A percentile compares a stretch with the other conserved stretches of the same genome.
phyloP scores from a whole-genome alignment of 441 rosid genomes.

The Kokia cookei region DNA sequence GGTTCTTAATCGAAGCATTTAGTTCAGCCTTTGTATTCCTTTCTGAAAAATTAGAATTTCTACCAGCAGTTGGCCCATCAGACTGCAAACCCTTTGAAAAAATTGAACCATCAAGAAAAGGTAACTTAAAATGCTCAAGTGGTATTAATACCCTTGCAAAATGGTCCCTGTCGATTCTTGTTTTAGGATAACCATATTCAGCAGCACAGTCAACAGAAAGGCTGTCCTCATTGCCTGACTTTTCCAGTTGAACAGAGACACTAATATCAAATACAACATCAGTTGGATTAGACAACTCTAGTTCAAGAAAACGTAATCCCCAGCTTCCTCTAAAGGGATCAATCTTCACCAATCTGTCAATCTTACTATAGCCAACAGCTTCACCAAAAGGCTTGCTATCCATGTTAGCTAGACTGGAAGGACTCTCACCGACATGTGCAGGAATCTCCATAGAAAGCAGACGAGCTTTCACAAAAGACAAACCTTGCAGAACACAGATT shows the following conservation, averaged over 20 bases:
- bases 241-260: conserved; percentile 78
- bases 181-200: conserved; percentile 76
- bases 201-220: conserved; percentile 34
- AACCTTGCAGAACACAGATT: conserved; percentile 81
- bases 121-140: conserved; percentile 88
- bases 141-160: conserved; percentile 91
- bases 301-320: conserved; percentile 92
- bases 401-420: conserved; percentile 29
- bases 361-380: conserved; percentile 38
- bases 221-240: conserved; percentile 37
- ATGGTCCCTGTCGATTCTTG: conserved; percentile 88
- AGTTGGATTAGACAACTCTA: conserved; percentile 92
- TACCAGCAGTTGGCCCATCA: conserved; percentile 33
- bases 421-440: conserved; percentile 70
- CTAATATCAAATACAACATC: conserved; percentile 85
- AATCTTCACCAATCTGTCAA: conserved; percentile 75
- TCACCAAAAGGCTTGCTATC: conserved; percentile 31
- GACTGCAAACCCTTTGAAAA: conserved; percentile 60
- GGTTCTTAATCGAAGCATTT: conserved; percentile 72
- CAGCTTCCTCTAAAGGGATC: conserved; percentile 97
- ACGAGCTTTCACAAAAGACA: conserved; percentile 87
- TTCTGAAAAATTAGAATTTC: conserved; percentile 68
- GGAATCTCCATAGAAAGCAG: conserved; percentile 99
- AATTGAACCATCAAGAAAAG: conserved; percentile 87
- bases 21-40: conserved; percentile 84